Evolutionary conservation across 2,329 filamentous ascomycete genomes (phyloP).

Genomic region (Thermoascus crustaceus): DNA sequence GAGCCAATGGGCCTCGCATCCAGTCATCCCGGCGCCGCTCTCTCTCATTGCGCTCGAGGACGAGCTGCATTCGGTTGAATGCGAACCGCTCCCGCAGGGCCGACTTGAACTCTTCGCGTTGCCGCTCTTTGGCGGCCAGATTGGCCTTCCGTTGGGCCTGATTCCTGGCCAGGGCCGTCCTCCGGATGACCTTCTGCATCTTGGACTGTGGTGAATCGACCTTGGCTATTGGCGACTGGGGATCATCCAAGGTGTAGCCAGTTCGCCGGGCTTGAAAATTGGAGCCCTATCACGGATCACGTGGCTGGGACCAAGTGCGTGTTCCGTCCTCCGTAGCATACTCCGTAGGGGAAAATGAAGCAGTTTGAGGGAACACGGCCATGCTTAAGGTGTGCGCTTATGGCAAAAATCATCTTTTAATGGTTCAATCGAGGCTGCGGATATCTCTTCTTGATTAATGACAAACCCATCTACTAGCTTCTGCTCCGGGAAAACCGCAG

Average conservation of each 20-base stretch:
- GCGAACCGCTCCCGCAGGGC: slow-evolving; percentile 21
- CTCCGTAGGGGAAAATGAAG: too few species aligned
- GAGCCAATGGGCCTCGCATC: slow-evolving; percentile 67
- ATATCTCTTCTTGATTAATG: too few species aligned
- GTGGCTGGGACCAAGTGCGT: too few species aligned
- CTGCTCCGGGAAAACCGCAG: too few species aligned
- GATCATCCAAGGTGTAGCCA: background rate
- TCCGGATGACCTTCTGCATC: slow-evolving; percentile 66
- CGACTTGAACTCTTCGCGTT: slow-evolving; percentile 29
- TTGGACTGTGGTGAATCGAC: slow-evolving; percentile 22
- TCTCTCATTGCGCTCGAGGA: slow-evolving; percentile 42
- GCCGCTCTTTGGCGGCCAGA: slow-evolving; percentile 35
- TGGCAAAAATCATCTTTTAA: too few species aligned
- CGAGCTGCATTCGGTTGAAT: slow-evolving; percentile 25
- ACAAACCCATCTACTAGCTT: too few species aligned
- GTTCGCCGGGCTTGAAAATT: slow-evolving; percentile 18
- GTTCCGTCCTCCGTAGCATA: too few species aligned
- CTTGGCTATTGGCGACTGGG: slow-evolving; percentile 16
- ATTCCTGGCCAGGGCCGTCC: slow-evolving; percentile 58
- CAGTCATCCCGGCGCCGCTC: slow-evolving; percentile 64
- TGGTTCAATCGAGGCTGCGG: too few species aligned
- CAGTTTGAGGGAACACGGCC: too few species aligned
- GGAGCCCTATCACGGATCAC: slow-evolving; percentile 14
- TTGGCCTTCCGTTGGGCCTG: slow-evolving; percentile 45
- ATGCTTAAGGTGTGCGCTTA: too few species aligned